Evolutionary conservation across 176 grass and related monocot species (phyloP).

Genomic region (Triticum urartu): DNA sequence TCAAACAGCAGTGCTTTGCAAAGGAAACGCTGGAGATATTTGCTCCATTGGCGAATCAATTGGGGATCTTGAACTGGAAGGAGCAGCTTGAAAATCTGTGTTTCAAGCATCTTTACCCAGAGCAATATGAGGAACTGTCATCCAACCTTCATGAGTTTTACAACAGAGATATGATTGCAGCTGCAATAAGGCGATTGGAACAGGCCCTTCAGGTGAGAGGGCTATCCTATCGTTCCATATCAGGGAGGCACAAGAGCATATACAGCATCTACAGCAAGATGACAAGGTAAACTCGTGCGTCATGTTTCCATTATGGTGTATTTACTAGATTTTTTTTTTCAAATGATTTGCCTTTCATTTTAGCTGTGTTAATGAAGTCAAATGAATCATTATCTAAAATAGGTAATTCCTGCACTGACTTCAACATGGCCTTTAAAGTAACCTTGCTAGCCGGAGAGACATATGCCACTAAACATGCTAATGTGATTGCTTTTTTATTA

Average conservation of each 20-base stretch:
- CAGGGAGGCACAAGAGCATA: slow-evolving; percentile 75
- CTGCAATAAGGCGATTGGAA: slow-evolving; percentile 59
- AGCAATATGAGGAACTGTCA: slow-evolving; percentile 56
- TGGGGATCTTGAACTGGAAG: slow-evolving; percentile 74
- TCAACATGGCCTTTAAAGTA: not conserved
- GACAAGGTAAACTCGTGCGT: slow-evolving; percentile 46
- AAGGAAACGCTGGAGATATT: slow-evolving; percentile 81
- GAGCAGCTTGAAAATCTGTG: slow-evolving; percentile 83
- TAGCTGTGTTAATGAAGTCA: not conserved
- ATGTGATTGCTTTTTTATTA: slow-evolving; percentile 36
- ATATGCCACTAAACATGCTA: slow-evolving; percentile 3
- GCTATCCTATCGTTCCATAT: slow-evolving; percentile 57
- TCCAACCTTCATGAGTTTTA: slow-evolving; percentile 51
- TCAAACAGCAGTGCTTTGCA: slow-evolving; percentile 65
- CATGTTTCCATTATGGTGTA: not conserved
- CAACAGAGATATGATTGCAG: slow-evolving; percentile 65
- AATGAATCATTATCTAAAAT: not conserved
- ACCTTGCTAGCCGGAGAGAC: not conserved
- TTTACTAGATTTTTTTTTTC: not conserved
- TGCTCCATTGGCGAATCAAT: slow-evolving; percentile 62
- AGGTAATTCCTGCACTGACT: not conserved
- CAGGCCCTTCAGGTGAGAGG: slow-evolving; percentile 63
- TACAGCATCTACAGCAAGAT: slow-evolving; percentile 90
- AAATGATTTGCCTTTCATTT: not conserved
- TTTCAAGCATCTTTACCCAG: slow-evolving; percentile 69